phyloP scores from a whole-genome alignment of 2,329 filamentous ascomycete species.

The Trichophyton mentagrophytes region DNA sequence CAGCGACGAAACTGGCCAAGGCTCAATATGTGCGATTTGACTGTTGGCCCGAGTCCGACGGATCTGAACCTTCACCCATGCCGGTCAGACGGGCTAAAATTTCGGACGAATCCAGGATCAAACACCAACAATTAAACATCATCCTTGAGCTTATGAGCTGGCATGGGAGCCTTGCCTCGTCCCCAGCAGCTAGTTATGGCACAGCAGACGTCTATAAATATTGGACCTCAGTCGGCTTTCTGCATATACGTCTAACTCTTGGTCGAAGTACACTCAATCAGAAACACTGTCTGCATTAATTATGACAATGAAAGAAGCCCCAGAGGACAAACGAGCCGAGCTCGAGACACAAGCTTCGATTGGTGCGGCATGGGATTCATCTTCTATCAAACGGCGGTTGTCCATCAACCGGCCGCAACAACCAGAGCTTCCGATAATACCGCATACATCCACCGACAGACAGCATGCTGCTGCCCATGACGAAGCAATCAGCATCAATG shows the following conservation, averaged over 20 bases:
- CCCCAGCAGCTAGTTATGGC: not conserved
- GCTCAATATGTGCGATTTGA: not conserved
- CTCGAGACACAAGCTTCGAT: slow-evolving; percentile 5
- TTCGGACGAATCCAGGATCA: not conserved
- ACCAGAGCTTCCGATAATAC: slow-evolving; percentile 6
- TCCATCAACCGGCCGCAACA: not conserved
- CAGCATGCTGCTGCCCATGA: slow-evolving; percentile 16
- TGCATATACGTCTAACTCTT: not conserved
- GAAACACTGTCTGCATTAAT: not conserved
- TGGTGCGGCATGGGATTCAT: slow-evolving; percentile 1
- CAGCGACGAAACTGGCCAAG: no score
- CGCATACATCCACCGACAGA: slow-evolving; percentile 15
- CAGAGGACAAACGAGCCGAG: not conserved
- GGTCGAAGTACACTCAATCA: not conserved
- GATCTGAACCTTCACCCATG: not conserved
- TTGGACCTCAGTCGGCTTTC: not conserved
- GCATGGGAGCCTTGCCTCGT: not conserved
- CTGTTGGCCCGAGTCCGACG: not conserved
- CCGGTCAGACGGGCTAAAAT: not conserved
- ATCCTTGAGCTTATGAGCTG: not conserved
- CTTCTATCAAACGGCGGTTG: not conserved
- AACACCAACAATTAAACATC: not conserved
- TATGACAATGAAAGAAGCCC: not conserved
- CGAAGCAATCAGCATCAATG: slow-evolving; percentile 18
- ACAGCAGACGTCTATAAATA: not conserved